Evolutionary conservation across 1,284 basidiomycete species (phyloP).

Genomic region (Volvariella volvacea): DNA sequence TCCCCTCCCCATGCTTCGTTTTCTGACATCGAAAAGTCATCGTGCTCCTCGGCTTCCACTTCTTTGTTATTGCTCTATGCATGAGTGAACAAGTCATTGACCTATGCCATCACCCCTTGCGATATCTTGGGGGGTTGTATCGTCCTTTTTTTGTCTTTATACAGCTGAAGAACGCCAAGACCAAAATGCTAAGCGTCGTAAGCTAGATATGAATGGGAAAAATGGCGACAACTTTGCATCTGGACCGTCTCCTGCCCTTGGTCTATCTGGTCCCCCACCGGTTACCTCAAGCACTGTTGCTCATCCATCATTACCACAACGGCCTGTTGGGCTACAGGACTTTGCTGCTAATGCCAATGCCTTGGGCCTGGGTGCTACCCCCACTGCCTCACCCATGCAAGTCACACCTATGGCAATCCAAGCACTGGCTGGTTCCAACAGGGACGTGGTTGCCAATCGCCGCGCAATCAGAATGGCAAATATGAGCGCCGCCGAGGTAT

Average conservation of each 20-base stretch:
- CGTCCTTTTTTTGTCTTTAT: conserved; percentile 17
- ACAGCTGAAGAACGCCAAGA: conserved; percentile 91
- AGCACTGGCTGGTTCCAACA: conserved; percentile 73
- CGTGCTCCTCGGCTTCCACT: conserved; percentile 11
- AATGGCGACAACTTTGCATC: conserved; percentile 28
- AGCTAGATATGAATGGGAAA: conserved; percentile 62
- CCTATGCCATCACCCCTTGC: conserved; percentile 12
- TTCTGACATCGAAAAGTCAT: conserved; percentile 1
- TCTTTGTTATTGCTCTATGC: conserved; percentile 9
- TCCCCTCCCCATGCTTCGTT: conserved; percentile 11
- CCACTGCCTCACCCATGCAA: conserved; percentile 47
- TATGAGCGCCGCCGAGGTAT: conserved; percentile 88
- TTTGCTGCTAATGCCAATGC: conserved; percentile 72
- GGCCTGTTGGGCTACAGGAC: conserved; percentile 44
- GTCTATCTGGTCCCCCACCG: conserved; percentile 39
- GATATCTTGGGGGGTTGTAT: no score
- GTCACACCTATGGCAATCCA: conserved; percentile 53
- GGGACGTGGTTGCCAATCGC: conserved; percentile 83
- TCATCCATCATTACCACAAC: conserved; percentile 51
- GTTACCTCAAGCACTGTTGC: conserved; percentile 30
- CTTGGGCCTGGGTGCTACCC: conserved; percentile 61
- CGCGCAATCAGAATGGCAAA: conserved; percentile 92
- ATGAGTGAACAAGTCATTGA: conserved; percentile 12
- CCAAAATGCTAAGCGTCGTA: conserved; percentile 81
- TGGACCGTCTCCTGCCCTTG: conserved; percentile 50